Evolutionary conservation across 768 basidiomycete species (phyloP), one percentile per base, ranked within the genome.

Genomic region (Tricholoma saponaceum): DNA sequence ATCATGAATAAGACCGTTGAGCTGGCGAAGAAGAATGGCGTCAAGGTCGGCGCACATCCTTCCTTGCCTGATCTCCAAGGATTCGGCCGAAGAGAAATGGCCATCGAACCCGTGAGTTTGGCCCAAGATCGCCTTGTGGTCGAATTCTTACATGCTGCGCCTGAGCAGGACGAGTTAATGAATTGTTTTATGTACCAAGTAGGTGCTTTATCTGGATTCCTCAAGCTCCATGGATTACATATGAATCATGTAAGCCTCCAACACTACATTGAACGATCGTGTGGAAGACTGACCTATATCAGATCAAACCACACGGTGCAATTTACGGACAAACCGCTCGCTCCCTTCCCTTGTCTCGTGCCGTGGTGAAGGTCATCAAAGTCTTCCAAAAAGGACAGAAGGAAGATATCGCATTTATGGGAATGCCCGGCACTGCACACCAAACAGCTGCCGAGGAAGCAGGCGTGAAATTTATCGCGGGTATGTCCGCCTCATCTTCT

Each of bases 11-110:
- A 79, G 64, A 87, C 86, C 0, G 84, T 87, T 2, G 56, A 59
- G 0, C 72, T 84, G 4, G 86, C 86, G 2, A 86, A 85, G 61
- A 63, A 69, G 33, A 73, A 85, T 63, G 73, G 74, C 20, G 84
- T 87, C 26, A 70, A 73, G 25, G 76, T 85, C n/a, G 86, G 87
- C 0, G 87, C 86, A 7, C 87, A 88, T 62, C 86, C 86, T 1
- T 84, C 82, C 20, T 76, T 86, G 23, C 86, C 76, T 10, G 85
- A 88, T 66, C 66, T 77, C 18, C 85, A 85, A 63, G 85, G 85
- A 0, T 87, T 87, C 57, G 86, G 86, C 4, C 69, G 86, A 18
- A 73, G 85, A 30, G 85, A 87, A 62, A 83, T 89, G 82, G 76
- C 74, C 0, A 79, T 87, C 57, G 78, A 80, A 54, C 79, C 83